Conservation (phyloP, 169 alveolate genomes). For the Cryptosporidium felis region DNA sequence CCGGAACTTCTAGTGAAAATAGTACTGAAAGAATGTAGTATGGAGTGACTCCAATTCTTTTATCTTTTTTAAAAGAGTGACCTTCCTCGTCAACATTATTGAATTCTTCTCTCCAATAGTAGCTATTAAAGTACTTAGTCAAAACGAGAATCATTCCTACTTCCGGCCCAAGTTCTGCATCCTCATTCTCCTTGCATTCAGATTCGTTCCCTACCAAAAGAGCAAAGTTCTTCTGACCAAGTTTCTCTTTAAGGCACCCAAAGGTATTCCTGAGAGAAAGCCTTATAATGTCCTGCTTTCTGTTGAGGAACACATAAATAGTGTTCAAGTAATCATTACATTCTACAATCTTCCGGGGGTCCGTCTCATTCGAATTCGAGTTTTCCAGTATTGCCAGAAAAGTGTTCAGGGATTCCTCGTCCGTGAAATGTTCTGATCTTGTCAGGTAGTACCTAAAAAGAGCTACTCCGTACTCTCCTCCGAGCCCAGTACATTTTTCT, state of each 20-base stretch:
- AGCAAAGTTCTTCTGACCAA: neutral
- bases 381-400: neutral
- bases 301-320: slow-evolving; percentile 7
- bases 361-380: neutral
- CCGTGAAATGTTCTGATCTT: neutral
- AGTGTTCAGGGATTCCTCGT: neutral
- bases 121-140: slow-evolving; percentile 1
- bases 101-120: neutral
- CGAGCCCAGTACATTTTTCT: slow-evolving; percentile 2
- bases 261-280: slow-evolving; percentile 7
- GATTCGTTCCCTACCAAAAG: neutral
- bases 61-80: slow-evolving; percentile 15
- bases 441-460: slow-evolving; percentile 11
- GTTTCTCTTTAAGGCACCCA: neutral
- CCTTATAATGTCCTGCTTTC: slow-evolving; percentile 4
- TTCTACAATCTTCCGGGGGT: neutral
- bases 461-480: slow-evolving; percentile 8
- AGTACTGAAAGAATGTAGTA: slow-evolving; percentile 22
- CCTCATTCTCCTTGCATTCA: neutral
- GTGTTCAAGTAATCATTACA: slow-evolving; percentile 26
- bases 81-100: too few relatives aligned
- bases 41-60: slow-evolving; percentile 6
- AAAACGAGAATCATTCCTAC: neutral
- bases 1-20: slow-evolving; percentile 14
- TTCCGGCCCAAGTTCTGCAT: neutral